Evolutionary conservation across 805 yeast species (phyloP).

Genomic region (Nakazawaea anatomiae): DNA sequence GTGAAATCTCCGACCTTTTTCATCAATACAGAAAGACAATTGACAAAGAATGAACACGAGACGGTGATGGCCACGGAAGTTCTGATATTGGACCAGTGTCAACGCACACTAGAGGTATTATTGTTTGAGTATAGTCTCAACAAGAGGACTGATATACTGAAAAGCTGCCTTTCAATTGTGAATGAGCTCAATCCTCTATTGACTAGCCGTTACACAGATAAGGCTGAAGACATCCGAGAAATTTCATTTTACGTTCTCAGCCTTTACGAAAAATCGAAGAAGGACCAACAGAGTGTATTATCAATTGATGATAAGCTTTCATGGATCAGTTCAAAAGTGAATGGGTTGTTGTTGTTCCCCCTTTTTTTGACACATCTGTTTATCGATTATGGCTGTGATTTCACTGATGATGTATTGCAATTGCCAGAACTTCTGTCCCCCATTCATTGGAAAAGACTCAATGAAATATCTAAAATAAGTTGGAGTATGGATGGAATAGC

Average conservation of each 20-base stretch:
- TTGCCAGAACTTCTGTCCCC: background rate
- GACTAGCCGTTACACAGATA: background rate
- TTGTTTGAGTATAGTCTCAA: background rate
- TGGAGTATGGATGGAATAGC: constrained; percentile 14
- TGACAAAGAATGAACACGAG: no score
- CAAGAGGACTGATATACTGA: background rate
- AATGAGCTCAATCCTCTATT: background rate
- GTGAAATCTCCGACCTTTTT: background rate
- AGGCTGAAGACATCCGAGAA: background rate
- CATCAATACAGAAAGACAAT: background rate
- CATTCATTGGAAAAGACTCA: background rate
- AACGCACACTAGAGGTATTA: background rate
- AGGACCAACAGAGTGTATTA: background rate
- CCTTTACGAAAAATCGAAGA: background rate
- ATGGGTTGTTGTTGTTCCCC: background rate
- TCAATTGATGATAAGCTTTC: constrained; percentile 13
- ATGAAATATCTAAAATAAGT: constrained; percentile 3
- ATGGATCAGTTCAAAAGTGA: constrained; percentile 18
- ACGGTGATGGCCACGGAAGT: constrained; percentile 1
- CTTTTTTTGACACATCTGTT: constrained; percentile 2
- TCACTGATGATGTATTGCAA: constrained; percentile 1
- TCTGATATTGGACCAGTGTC: background rate
- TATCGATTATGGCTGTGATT: constrained; percentile 2
- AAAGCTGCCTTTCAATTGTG: background rate
- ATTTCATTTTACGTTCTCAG: background rate